Percentiles rank a stretch among this genome's conserved stretches.
phyloP scores from a whole-genome alignment of 805 yeast species.

The Metschnikowia baotianmanensis region DNA sequence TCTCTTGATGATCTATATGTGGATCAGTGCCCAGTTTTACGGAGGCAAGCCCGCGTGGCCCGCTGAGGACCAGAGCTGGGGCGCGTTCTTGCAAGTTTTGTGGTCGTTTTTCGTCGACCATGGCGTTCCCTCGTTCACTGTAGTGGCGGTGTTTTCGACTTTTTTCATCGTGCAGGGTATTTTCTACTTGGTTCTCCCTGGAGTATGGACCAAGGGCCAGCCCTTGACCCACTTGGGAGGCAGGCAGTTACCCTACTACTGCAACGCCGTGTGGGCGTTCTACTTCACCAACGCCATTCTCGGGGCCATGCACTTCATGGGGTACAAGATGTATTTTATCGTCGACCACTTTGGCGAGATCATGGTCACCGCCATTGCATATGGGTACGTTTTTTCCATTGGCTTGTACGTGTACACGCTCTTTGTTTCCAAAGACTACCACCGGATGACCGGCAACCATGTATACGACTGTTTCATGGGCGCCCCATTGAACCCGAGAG shows the following conservation, averaged over 20 bases:
- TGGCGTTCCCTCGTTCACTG: constrained; percentile 57
- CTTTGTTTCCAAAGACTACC: constrained; percentile 68
- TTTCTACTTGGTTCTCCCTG: constrained; percentile 84
- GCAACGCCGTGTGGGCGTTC: constrained; percentile 87
- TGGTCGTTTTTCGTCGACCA: constrained; percentile 43
- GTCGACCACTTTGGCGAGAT: constrained; percentile 85
- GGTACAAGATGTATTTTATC: constrained; percentile 71
- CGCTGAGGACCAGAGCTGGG: constrained; percentile 50
- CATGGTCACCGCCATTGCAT: constrained; percentile 85
- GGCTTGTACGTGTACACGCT: constrained; percentile 68
- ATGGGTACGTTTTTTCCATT: constrained; percentile 71
- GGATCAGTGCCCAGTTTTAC: constrained; percentile 84
- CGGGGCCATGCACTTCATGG: constrained; percentile 66
- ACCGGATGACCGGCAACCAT: constrained; percentile 87
- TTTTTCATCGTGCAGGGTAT: constrained; percentile 68
- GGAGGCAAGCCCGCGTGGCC: constrained; percentile 75
- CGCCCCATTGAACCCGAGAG: constrained; percentile 93
- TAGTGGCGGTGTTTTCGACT: constrained; percentile 69
- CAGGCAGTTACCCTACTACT: constrained; percentile 83
- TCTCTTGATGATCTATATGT: constrained; percentile 91
- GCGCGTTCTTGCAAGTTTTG: constrained; percentile 41
- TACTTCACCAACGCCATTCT: constrained; percentile 64
- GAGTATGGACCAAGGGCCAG: constrained; percentile 93
- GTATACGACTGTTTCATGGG: constrained; percentile 95
- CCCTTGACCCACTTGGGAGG: constrained; percentile 80